Base-by-base conservation (phyloP, 192 early-diverging fungal genomes). In the Rhizophlyctis rosea region DNA sequence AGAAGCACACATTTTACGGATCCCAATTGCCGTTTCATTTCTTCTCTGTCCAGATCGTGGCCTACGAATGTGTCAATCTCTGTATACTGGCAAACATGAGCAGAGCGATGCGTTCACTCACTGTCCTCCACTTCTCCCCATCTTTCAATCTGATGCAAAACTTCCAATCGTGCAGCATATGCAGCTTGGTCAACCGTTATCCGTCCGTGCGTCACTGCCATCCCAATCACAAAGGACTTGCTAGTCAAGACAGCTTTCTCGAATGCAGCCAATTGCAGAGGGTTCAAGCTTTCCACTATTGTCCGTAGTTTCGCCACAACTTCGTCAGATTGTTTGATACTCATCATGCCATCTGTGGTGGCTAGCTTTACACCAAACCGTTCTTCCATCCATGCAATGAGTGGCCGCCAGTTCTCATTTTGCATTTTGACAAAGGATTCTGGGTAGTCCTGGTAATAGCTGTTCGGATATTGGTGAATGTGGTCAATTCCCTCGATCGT, bases 41-140 rank as follows among this genome's bases (percentile, higher is more conserved):
- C 83, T 65, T 88, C 88, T 31, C 81, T 61, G 36, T 91, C 88
- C 3, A 89, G 79, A 72, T 91, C 90, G 58, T 91, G 90, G 47
- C 70, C 82, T 83, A 35, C 47, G 34, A 39, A 47, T 2, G 57
- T 23, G 34, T 51, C 4, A 54, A 51, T n/a, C 31, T 18, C 1
- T 34, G 21, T 50, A 31, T 32, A 18, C 13, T 11, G 34, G 21
- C 1, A 11, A 29, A 58, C 21, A 61, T 30, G 28, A 7, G 4
- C 9, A 44, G 13, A 60, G 54, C 18, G 9, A 29, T 23, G 5
- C 4, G 9, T 7, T 35, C 27, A 83, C 79, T 58, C 69, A 84
- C 82, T 86, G 65, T 91, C 90, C 72, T 92, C 89, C 9, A 94
- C 90, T 69, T 90, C 86, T 30, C 96, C 96, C 94, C 93, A 98